Evolutionary conservation across 257 asterid species (phyloP), one percentile per base, ranked within the genome.

Genomic region (Penstemon davidsonii): DNA sequence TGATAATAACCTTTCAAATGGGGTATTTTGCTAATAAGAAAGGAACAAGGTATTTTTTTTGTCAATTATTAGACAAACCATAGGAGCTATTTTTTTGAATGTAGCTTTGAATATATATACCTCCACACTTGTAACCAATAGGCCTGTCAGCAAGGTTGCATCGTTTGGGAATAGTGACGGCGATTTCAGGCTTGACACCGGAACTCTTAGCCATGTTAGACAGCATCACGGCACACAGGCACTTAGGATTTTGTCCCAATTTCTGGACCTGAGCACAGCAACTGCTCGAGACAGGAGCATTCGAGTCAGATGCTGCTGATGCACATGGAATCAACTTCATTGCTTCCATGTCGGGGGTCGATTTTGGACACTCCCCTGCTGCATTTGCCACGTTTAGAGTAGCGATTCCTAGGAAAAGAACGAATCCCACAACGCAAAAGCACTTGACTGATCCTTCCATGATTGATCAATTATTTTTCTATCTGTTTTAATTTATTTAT

Each of bases 221-320:
- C 5, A 88, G 86, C 90, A 89, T 72, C 8, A 86, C 87, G 5
- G 95, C 98, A 47, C 95, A 90, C 12, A 90, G 81, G 60, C 97
- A 88, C 12, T 53, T 75, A 0, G 94, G 88, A 25, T 81, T 86
- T 81, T 78, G 75, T 4, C 87, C 88, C 47, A 90, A 0, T 25
- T 70, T 69, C 85, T 80, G 64, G 65, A 90, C 86, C 80, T 75
- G 85, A 41, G 58, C 45, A 74, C 94, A 84, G 77, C 96, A 90
- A 15, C 68, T 60, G 42, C 73, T 67, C 8, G 90, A 56, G 7
- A 83, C 90, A 0, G 77, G n/a, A 0, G 88, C 90, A 0, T 74
- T 45, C 4, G 76, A 50, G 59, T 88, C 83, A 19, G 73, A 71
- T 0, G 89, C 88, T 0, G 94, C 92, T 0, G 83, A 75, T 0